Conservation (phyloP, 768 basidiomycete genomes). For the Royoungia palumana region DNA sequence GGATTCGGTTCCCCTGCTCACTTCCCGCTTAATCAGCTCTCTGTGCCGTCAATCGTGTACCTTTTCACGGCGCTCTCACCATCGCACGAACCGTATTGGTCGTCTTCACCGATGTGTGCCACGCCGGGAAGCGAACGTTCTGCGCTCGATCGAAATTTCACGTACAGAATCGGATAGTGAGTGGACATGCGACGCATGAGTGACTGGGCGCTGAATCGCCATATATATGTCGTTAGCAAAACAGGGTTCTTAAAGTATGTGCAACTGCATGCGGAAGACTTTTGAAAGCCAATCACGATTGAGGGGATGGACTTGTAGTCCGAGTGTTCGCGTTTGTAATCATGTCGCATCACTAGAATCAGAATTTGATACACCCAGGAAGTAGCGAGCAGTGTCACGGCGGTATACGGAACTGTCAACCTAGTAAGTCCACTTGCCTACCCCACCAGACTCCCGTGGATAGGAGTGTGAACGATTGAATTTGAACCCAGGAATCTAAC, state of each 20-base stretch:
- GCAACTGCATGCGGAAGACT: slow-evolving; percentile 37
- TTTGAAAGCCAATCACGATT: slow-evolving; percentile 17
- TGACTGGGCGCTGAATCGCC: slow-evolving; percentile 1
- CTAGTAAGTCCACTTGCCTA: no score
- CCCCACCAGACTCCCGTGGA: no score
- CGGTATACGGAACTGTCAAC: no score
- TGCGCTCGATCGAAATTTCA: slow-evolving; percentile 27
- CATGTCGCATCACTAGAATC: no score
- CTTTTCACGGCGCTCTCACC: slow-evolving; percentile 39
- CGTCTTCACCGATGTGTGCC: slow-evolving; percentile 32
- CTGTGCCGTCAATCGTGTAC: slow-evolving; percentile 39
- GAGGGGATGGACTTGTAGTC: neutral
- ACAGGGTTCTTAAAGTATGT: slow-evolving; percentile 39
- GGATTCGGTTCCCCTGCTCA: slow-evolving; percentile 12
- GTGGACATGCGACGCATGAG: slow-evolving; percentile 4
- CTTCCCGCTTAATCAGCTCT: slow-evolving; percentile 20
- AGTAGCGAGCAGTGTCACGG: no score
- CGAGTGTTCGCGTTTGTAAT: no score
- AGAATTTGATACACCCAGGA: no score
- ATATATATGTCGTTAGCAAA: slow-evolving; percentile 19
- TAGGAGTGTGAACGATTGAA: no score
- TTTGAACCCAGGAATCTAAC: no score
- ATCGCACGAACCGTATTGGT: slow-evolving; percentile 38
- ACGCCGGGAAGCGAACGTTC: slow-evolving; percentile 14
- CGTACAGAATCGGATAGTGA: slow-evolving; percentile 30